These are phyloP conservation scores for Arthrocladium fulminans DNA, from an alignment of 2,329 filamentous ascomycete species.

Conservation along the genomic window DNA sequence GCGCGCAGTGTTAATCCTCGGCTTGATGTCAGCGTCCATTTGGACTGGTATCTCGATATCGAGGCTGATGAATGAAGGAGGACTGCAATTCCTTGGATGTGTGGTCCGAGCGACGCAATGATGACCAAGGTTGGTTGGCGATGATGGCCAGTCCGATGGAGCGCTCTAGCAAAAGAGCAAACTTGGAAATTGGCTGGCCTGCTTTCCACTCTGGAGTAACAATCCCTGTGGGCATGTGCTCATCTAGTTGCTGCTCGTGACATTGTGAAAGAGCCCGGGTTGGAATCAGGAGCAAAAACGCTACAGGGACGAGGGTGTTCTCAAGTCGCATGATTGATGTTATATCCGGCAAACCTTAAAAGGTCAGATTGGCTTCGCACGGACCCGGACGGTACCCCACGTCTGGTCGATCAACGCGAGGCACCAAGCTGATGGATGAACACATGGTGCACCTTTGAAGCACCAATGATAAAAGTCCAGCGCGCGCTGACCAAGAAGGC, in stretches of 20 bases:
- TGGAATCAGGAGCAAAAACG: too few relatives aligned
- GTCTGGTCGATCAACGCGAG: neutral
- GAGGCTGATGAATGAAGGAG: neutral
- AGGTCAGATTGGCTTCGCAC: neutral
- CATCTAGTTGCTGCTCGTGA: too few relatives aligned
- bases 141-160: too few relatives aligned
- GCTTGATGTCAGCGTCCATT: constrained; percentile 3
- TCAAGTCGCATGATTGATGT: too few relatives aligned
- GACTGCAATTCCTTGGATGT: neutral
- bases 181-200: too few relatives aligned
- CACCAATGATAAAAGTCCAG: neutral
- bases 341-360: neutral
- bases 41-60: neutral
- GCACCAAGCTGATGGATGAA: neutral
- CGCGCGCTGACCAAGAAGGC: neutral
- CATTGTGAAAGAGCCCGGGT: too few relatives aligned
- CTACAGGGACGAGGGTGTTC: too few relatives aligned
- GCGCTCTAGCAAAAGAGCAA: too few relatives aligned
- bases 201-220: too few relatives aligned
- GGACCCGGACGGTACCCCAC: neutral
- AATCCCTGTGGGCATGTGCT: too few relatives aligned
- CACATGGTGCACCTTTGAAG: neutral
- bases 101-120: too few relatives aligned
- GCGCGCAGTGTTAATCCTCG: constrained; percentile 2
- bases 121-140: too few relatives aligned